Conservation (phyloP, 108 stramenopile genomes). For the Cyclotella sp. region DNA sequence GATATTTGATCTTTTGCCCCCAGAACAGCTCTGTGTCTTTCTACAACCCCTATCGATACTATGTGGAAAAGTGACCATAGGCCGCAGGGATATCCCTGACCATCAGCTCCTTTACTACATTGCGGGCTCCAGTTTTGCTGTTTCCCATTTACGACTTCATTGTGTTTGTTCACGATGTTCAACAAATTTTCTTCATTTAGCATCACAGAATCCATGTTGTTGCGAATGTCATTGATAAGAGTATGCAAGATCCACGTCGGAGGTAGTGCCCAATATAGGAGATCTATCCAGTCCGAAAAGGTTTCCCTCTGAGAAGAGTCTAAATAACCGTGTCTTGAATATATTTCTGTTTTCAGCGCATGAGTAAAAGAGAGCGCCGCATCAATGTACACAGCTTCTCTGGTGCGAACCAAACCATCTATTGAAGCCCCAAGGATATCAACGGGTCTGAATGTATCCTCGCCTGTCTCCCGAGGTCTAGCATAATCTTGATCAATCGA, state of each 20-base stretch:
- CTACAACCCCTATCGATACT: constrained; percentile 63
- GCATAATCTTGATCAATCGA: constrained; percentile 12
- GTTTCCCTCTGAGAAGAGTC: constrained; percentile 25
- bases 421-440: constrained; percentile 59
- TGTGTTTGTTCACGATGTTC: constrained; percentile 40
- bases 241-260: constrained; percentile 63
- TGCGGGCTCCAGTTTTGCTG: constrained; percentile 36
- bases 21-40: constrained; percentile 65
- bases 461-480: constrained; percentile 16
- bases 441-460: constrained; percentile 30
- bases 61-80: constrained; percentile 81
- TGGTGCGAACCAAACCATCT: constrained; percentile 52
- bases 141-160: constrained; percentile 46
- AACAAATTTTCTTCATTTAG: constrained; percentile 41
- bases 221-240: constrained; percentile 55
- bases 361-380: constrained; percentile 74
- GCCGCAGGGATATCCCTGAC: constrained; percentile 66
- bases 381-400: constrained; percentile 59
- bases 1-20: constrained; percentile 53
- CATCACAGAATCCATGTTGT: constrained; percentile 54
- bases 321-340: constrained; percentile 25
- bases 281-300: constrained; percentile 59
- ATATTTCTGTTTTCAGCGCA: constrained; percentile 64
- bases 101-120: constrained; percentile 36
- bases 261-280: constrained; percentile 60